These are phyloP conservation scores for Poterioochromonas sp. DNA, from an alignment of 352 stramenopile genomes.

Conservation along the genomic window DNA sequence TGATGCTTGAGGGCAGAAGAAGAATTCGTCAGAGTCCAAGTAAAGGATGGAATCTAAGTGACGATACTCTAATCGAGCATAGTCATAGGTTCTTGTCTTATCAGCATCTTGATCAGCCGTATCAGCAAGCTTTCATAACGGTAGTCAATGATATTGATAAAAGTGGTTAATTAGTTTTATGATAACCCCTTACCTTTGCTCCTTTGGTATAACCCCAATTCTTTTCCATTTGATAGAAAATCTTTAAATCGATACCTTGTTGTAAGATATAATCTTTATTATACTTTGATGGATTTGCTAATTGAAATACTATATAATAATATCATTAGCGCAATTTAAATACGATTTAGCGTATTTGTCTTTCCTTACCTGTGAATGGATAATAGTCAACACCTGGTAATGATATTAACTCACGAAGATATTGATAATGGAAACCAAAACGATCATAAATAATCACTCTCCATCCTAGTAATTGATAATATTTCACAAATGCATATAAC, in stretches of 20 bases:
- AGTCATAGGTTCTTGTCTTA: constrained; percentile 26
- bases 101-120: constrained; percentile 28
- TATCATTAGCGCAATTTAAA: too few species aligned
- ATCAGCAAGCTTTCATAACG: neutral
- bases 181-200: constrained; percentile 6
- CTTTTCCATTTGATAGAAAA: constrained; percentile 20
- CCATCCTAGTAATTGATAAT: constrained; percentile 21
- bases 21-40: constrained; percentile 18
- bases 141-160: too few species aligned
- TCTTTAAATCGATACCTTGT: neutral
- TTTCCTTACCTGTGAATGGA: constrained; percentile 17
- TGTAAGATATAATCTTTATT: neutral
- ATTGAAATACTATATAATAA: neutral
- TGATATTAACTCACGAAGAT: neutral
- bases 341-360: too few species aligned
- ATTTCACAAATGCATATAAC: constrained; percentile 6
- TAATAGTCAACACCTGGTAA: constrained; percentile 18
- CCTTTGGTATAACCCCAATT: constrained; percentile 19
- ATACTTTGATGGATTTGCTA: neutral
- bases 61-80: constrained; percentile 5
- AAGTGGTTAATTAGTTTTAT: too few species aligned
- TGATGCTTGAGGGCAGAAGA: constrained; percentile 14
- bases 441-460: constrained; percentile 25
- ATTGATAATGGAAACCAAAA: neutral
- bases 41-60: constrained; percentile 1